Evolutionary conservation across 2,329 filamentous ascomycete species (phyloP), one percentile per base, ranked within the genome.

Genomic region (Microcyclosporella mali): DNA sequence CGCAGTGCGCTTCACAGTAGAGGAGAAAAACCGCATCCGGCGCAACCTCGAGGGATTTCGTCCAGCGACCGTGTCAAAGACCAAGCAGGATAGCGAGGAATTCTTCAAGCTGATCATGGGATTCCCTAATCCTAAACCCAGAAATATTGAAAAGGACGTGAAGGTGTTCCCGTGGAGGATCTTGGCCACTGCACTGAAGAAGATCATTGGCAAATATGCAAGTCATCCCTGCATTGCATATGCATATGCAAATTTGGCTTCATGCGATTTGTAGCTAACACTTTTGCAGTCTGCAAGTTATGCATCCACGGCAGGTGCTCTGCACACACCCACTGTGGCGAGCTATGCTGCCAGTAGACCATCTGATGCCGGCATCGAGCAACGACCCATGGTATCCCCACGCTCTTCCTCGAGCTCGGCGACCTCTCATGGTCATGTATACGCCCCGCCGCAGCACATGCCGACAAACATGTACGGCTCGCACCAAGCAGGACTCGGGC

Each of bases 81-180:
- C 82, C 45, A 95, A 94, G 68, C 62, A 81, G 1, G 90, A 97
- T 46, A 95, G 86, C 62, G 90, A 97, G 64, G 88, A 94, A 42
- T 97, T 97, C 66, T 97, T 97, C 80, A 95, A 95, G 70, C 77
- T 95, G 57, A 97, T 98, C 68, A 98, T 98, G 92, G 87, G 81
- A 1, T 97, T 97, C 61, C 88, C 88, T 10, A 86, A 84, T 47
- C 92, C 92, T 2, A 97, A 97, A 68, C 92, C 92, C 14, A 78
- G 92, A 50, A 95, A 97, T 61, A 98, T 98, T 52, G 92, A 97
- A 71, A 98, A 98, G 70, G 90, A 97, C 60, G 89, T 98, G 62
- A 98, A 98, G 70, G 92, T 97, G 10, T 98, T 97, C 61, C 84
- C 88, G 3, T 98, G 92, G 92, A 92, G 88, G 66, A 87, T 92